Evolutionary conservation across 768 basidiomycete species (phyloP).

Genomic region (Podaxis sp.): DNA sequence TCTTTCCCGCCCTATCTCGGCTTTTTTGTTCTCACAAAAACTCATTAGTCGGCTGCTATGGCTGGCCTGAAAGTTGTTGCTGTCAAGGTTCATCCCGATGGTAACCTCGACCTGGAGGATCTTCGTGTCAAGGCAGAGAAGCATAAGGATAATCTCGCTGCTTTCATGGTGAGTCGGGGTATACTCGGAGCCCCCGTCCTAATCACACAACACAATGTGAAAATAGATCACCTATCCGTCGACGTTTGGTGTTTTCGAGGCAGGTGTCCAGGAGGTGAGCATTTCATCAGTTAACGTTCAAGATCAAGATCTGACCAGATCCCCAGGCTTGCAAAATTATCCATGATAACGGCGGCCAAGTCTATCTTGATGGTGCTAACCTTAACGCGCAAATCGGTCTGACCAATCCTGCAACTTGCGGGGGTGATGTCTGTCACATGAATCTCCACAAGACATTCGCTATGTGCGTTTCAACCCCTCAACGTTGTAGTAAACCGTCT

Average conservation of each 20-base stretch:
- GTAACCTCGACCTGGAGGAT: conserved; percentile 87
- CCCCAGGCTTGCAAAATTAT: conserved; percentile 85
- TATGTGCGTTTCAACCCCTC: conserved; percentile 53
- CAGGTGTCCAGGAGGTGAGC: conserved; percentile 74
- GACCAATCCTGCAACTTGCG: conserved; percentile 92
- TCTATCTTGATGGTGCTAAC: conserved; percentile 97
- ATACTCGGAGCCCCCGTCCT: not conserved
- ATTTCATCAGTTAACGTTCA: not conserved
- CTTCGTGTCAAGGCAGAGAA: conserved; percentile 84
- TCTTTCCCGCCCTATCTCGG: conserved; percentile 12
- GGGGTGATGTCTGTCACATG: conserved; percentile 97
- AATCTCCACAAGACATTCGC: conserved; percentile 99
- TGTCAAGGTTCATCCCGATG: conserved; percentile 86
- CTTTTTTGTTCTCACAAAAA: conserved; percentile 18
- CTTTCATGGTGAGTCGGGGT: conserved; percentile 76
- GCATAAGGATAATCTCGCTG: conserved; percentile 89
- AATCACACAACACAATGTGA: not conserved
- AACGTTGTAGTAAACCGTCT: too few relatives aligned
- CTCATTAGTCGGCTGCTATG: conserved; percentile 87
- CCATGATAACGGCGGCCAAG: conserved; percentile 94
- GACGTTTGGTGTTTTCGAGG: conserved; percentile 97
- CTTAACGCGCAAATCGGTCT: conserved; percentile 92
- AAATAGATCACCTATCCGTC: conserved; percentile 93
- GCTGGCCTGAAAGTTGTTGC: conserved; percentile 95
- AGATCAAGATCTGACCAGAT: conserved; percentile 6